Evolutionary conservation across 768 basidiomycete genomes (phyloP), one percentile per base, ranked within the genome.

Genomic region (Rhodosporidiobolus sp.): DNA sequence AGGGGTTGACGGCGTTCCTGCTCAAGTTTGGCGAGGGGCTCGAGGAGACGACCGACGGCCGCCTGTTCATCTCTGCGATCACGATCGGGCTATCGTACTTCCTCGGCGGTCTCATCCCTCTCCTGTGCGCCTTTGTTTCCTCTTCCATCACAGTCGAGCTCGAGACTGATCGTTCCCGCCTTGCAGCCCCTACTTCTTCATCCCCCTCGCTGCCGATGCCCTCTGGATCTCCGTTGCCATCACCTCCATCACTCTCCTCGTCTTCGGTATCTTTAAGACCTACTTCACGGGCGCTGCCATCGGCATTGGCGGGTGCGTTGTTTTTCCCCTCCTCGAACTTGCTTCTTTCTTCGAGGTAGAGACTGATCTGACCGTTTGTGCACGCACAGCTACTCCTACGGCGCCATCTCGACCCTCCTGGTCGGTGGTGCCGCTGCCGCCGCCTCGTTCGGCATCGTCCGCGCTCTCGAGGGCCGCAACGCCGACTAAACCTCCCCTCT

Each of bases 21-120:
- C 86, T 98, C 77, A 96, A 92, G 82, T 97, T 97, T 76, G 94
- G 94, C n/a, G 90, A 91, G 80, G 92, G 94, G 26, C 79, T 96
- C 63, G 94, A 96, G 85, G 95, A 98, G 82, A 86, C 96, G 48
- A 91, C 94, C 1, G 87, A 87, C 26, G 84, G 85, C 30, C 86
- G 96, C 35, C 84, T 96, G 74, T 97, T 93, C 83, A 85, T 88
- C 48, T 94, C 92, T 2, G 95, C 95, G 3, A 85, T 95, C 75
- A 98, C 95, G 0, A 98, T 99, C 79, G 96, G 95, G 72, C 85
- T 92, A 79, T 92, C 93, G 20, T 80, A 98, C 83, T 88, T 94
- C 73, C 63, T 95, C 65, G 96, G 96, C 56, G 96, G 96, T 43
- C 84, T 94, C 66, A 90, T 98, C 77, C 96, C 96, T 1, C 86